Evolutionary conservation across 2,329 filamentous ascomycete species (phyloP).

Genomic region (Diplodia intermedia): DNA sequence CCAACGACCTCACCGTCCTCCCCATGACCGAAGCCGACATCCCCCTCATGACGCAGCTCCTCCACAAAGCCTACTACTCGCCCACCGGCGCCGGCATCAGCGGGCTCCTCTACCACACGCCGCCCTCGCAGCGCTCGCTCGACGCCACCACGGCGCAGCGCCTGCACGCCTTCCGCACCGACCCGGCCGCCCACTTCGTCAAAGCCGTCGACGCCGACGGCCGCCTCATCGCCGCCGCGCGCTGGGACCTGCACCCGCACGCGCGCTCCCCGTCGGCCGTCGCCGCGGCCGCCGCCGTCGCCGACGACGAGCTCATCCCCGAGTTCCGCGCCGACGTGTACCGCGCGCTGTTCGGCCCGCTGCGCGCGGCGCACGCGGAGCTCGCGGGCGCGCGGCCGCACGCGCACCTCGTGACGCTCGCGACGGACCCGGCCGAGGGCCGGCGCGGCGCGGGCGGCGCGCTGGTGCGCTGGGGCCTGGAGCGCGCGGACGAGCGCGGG

Average conservation of each 20-base stretch:
- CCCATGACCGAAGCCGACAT: slow-evolving; percentile 17
- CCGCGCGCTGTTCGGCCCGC: slow-evolving; percentile 12
- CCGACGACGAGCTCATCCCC: slow-evolving; percentile 19
- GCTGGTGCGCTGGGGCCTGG: slow-evolving; percentile 44
- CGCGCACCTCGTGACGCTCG: slow-evolving; percentile 41
- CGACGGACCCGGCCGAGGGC: slow-evolving; percentile 43
- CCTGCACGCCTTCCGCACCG: slow-evolving; percentile 1
- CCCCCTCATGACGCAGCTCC: slow-evolving; percentile 17
- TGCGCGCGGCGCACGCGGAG: not conserved
- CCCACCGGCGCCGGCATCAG: slow-evolving; percentile 18
- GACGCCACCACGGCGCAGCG: slow-evolving; percentile 9
- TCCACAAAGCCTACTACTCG: slow-evolving; percentile 26
- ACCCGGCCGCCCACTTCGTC: slow-evolving; percentile 14
- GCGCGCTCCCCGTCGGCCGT: slow-evolving; percentile 2
- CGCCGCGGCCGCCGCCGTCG: not conserved
- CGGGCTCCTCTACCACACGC: slow-evolving; percentile 15
- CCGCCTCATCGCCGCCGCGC: slow-evolving; percentile 25
- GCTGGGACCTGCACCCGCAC: slow-evolving; percentile 25
- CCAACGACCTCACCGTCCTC: slow-evolving; percentile 4
- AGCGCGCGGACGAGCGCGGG: slow-evolving; percentile 43
- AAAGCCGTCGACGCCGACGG: slow-evolving; percentile 27
- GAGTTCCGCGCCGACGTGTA: slow-evolving; percentile 12
- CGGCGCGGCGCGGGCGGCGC: slow-evolving; percentile 44
- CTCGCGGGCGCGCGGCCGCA: slow-evolving; percentile 16
- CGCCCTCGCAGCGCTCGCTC: slow-evolving; percentile 2